Evolutionary conservation across 1,139 yeast species (phyloP), one percentile per base, ranked within the genome.

Genomic region (Hyphopichia buzzinii): DNA sequence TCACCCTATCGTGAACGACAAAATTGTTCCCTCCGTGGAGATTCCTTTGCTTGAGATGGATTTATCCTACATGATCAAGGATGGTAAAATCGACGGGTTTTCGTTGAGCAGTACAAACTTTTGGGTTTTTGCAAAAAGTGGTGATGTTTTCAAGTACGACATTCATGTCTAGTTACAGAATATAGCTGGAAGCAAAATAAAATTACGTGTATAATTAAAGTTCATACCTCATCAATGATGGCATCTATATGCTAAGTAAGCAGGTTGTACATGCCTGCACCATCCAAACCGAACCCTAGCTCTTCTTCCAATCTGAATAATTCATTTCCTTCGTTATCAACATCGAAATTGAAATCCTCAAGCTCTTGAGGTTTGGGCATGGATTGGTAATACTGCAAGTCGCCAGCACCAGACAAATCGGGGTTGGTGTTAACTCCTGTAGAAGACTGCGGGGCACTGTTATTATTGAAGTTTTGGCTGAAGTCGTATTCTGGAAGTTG

Each of bases 61-160:
- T 44, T 49, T 70, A 31, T 57, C 70, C 1, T 42, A 46, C 26
- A 58, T 62, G 46, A 49, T 59, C 4, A 48, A 49, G 12, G 65
- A 64, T 44, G 79, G 81, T 2, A 64, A 77, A 39, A 54, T 77
- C 26, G 65, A 68, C 34, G 72, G 74, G 3, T 53, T 74, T 25
- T 59, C 61, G 40, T 52, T 74, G 29, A 74, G 67, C 32, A 49
- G 58, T 2, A 41, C 44, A 15, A 59, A 57, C 36, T 63, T 77
- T 33, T 77, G 81, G 82, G 67, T 75, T 17, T 73, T 71, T 53
- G 68, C 73, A 2, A 65, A 69, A 34, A 71, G 68, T 30, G 84
- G 84, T 2, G 84, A 78, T 52, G 53, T 76, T 10, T 64, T 77
- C 33, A 64, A 65, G 34, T 59, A 56, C 37, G 35, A 35, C 31